Conservation (phyloP, 106 monocot genomes). For the Dioscorea alata region DNA sequence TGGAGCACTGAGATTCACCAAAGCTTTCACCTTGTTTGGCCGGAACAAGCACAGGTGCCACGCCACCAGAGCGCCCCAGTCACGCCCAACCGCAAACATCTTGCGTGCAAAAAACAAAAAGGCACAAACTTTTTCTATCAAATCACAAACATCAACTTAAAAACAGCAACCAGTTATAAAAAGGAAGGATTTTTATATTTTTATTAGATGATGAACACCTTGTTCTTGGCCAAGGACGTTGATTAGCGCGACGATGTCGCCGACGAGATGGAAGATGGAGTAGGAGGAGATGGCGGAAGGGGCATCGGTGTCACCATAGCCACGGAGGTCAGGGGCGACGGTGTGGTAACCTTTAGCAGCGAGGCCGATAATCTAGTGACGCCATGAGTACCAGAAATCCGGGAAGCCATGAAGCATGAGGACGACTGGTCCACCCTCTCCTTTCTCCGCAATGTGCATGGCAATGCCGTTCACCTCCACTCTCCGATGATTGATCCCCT, state of each 20-base stretch:
- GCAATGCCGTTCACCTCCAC: slow-evolving; percentile 14
- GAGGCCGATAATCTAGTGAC: slow-evolving; percentile 43
- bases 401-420: slow-evolving; percentile 16
- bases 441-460: slow-evolving; percentile 17
- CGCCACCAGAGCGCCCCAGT: slow-evolving; percentile 60
- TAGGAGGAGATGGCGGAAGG: neutral
- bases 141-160: neutral
- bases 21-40: slow-evolving; percentile 51
- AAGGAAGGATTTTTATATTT: slow-evolving; percentile 1
- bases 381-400: slow-evolving; percentile 21
- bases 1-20: slow-evolving; percentile 40
- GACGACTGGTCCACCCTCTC: slow-evolving; percentile 6
- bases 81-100: slow-evolving; percentile 72
- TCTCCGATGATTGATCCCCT: neutral
- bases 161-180: neutral
- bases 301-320: slow-evolving; percentile 10
- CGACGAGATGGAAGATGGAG: slow-evolving; percentile 16
- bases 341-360: slow-evolving; percentile 29
- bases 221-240: slow-evolving; percentile 20
- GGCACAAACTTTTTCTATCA: neutral
- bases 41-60: slow-evolving; percentile 52
- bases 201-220: slow-evolving; percentile 10
- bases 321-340: slow-evolving; percentile 14
- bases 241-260: slow-evolving; percentile 21
- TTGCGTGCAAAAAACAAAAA: neutral